These are phyloP conservation scores for Clarireedia monteithiana DNA, from an alignment of 2,329 filamentous ascomycete genomes.

Conservation along the genomic window DNA sequence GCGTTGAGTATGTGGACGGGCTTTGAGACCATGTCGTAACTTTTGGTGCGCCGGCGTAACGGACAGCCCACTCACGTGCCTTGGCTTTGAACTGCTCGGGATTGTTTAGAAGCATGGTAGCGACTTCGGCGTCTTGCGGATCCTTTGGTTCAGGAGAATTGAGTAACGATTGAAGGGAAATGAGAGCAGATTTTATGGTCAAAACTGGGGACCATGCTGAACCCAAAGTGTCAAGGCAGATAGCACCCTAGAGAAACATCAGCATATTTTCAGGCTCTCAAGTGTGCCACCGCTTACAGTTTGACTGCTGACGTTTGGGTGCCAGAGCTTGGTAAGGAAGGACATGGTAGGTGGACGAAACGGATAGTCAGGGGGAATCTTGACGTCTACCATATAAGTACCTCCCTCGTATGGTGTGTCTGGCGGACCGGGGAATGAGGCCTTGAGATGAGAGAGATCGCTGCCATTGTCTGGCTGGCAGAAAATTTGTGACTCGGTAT, in stretches of 20 bases:
- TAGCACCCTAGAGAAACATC: slow-evolving; percentile 63
- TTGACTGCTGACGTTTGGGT: slow-evolving; percentile 91
- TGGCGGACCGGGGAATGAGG: slow-evolving; percentile 77
- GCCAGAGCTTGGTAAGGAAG: slow-evolving; percentile 92
- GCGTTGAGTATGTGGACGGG: slow-evolving; percentile 16
- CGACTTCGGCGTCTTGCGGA: slow-evolving; percentile 93
- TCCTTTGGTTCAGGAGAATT: slow-evolving; percentile 92
- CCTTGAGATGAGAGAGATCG: slow-evolving; percentile 75
- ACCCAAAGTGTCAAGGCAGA: slow-evolving; percentile 89
- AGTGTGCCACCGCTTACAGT: slow-evolving; percentile 51
- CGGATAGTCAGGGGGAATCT: slow-evolving; percentile 81
- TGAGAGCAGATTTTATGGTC: slow-evolving; percentile 89
- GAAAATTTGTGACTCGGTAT: slow-evolving; percentile 69
- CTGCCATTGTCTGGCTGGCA: slow-evolving; percentile 53
- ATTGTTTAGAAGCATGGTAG: slow-evolving; percentile 75
- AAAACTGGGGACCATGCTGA: slow-evolving; percentile 91
- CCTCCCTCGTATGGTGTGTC: slow-evolving; percentile 92
- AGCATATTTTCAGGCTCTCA: no score
- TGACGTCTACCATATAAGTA: slow-evolving; percentile 73
- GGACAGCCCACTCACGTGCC: slow-evolving; percentile 85
- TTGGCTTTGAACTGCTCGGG: slow-evolving; percentile 72
- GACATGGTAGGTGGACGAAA: slow-evolving; percentile 89
- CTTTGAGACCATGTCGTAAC: slow-evolving; percentile 40
- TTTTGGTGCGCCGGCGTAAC: slow-evolving; percentile 68
- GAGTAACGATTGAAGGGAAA: slow-evolving; percentile 88